These are phyloP conservation scores for Oenanthe sinensis DNA, from an alignment of 129 eudicot genomes.

Conservation along the genomic window DNA sequence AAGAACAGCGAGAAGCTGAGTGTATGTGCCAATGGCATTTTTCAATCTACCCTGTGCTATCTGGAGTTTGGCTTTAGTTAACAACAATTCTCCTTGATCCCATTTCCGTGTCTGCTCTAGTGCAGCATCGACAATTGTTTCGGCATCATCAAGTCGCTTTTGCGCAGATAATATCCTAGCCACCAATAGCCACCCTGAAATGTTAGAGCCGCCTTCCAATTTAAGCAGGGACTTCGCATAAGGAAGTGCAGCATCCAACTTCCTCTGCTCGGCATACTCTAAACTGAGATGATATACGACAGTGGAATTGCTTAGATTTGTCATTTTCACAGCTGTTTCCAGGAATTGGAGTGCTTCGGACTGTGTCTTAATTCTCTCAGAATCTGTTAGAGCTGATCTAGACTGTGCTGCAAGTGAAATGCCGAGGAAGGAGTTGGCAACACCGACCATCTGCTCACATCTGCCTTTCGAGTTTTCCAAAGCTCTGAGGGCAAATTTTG, in stretches of 20 bases:
- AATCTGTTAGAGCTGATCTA: slow-evolving; percentile 32
- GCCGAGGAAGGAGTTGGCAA: slow-evolving; percentile 53
- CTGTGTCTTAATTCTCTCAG: slow-evolving; percentile 33
- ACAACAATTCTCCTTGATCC: slow-evolving; percentile 66
- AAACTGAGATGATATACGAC: slow-evolving; percentile 50
- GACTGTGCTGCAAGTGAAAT: slow-evolving; percentile 44
- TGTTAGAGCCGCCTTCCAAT: slow-evolving; percentile 59
- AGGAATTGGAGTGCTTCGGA: no score
- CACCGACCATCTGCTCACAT: slow-evolving; percentile 47
- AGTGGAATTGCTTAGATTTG: slow-evolving; percentile 43
- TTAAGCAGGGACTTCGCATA: slow-evolving; percentile 42
- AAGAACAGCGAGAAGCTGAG: slow-evolving; percentile 76
- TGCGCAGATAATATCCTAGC: slow-evolving; percentile 71
- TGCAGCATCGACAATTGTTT: slow-evolving; percentile 59
- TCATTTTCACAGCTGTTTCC: slow-evolving; percentile 37
- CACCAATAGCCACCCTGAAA: slow-evolving; percentile 56
- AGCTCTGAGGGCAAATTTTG: slow-evolving; percentile 43
- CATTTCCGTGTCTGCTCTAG: slow-evolving; percentile 78
- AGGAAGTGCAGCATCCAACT: slow-evolving; percentile 55
- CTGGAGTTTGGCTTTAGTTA: slow-evolving; percentile 76
- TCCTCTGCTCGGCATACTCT: slow-evolving; percentile 77
- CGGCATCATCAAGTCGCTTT: slow-evolving; percentile 54
- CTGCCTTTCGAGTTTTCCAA: slow-evolving; percentile 33
- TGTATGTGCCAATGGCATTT: slow-evolving; percentile 61
- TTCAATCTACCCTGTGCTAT: slow-evolving; percentile 62